Conservation (phyloP, 208 protist genomes). For the Trypanosoma brucei region DNA sequence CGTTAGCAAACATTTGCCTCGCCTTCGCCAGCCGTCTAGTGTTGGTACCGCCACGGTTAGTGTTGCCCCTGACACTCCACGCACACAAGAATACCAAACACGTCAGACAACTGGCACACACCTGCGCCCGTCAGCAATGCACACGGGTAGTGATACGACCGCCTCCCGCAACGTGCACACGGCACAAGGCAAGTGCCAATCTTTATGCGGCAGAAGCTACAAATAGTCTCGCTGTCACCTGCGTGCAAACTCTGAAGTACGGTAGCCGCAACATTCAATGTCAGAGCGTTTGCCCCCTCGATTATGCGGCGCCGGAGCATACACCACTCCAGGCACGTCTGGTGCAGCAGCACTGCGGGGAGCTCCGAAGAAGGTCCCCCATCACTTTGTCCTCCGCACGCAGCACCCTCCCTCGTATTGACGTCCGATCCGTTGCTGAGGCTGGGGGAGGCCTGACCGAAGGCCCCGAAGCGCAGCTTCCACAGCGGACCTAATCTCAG, state of each 20-base stretch:
- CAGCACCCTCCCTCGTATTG: too few species aligned
- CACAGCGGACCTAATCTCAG: conserved; percentile 62
- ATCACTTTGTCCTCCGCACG: neutral
- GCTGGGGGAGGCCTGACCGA: conserved; percentile 2
- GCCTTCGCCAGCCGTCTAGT: neutral
- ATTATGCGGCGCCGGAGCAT: conserved; percentile 20
- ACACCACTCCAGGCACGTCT: conserved; percentile 81
- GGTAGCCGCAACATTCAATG: neutral
- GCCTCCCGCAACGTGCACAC: conserved; percentile 10
- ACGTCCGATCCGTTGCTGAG: too few species aligned
- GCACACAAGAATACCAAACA: conserved; percentile 8
- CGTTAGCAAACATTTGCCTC: neutral
- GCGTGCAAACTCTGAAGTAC: conserved; percentile 14
- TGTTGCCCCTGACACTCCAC: neutral
- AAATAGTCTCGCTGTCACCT: conserved; percentile 11
- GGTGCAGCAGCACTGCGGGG: conserved; percentile 29
- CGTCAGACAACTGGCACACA: conserved; percentile 36
- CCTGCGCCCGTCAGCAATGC: conserved; percentile 57
- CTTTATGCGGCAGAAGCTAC: conserved; percentile 8
- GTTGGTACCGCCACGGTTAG: neutral
- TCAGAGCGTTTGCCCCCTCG: conserved; percentile 1
- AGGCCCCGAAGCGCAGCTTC: conserved; percentile 18
- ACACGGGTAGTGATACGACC: conserved; percentile 61
- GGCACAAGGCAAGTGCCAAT: conserved; percentile 11
- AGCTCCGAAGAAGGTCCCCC: neutral